A percentile compares a stretch with the other conserved stretches of the same genome.
These are phyloP conservation scores for Helichrysum umbraculigerum DNA, from an alignment of 129 eudicot species.

Conservation along the genomic window DNA sequence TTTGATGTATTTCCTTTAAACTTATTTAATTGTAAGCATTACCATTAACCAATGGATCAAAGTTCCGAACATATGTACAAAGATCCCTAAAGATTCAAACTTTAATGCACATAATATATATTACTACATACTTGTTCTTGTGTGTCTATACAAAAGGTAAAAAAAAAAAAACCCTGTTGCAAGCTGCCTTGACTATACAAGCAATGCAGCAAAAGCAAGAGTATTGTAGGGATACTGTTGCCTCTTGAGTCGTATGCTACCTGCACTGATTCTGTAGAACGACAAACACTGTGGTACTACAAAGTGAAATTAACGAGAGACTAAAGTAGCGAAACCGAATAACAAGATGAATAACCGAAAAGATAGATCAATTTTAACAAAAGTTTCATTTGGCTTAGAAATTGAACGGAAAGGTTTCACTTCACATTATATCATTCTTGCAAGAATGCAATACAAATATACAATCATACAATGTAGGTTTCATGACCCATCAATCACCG, in stretches of 20 bases:
- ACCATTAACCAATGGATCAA: too few relatives aligned
- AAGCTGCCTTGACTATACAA: constrained; percentile 80
- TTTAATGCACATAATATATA: not conserved
- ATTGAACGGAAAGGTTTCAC: too few relatives aligned
- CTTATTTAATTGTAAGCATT: too few relatives aligned
- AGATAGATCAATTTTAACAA: too few relatives aligned
- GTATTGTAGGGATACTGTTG: constrained; percentile 78
- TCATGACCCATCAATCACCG: too few relatives aligned
- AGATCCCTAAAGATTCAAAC: not conserved
- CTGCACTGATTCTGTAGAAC: constrained; percentile 97
- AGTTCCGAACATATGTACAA: not conserved
- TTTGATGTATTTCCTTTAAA: too few relatives aligned
- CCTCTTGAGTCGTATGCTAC: constrained; percentile 74
- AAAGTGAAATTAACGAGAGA: constrained; percentile 2
- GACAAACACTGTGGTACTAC: constrained; percentile 90
- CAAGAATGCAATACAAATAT: too few relatives aligned
- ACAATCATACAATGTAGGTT: too few relatives aligned
- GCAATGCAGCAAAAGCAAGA: constrained; percentile 78
- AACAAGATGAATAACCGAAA: not conserved
- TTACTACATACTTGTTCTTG: too few relatives aligned
- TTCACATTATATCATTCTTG: too few relatives aligned
- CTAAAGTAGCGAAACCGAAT: too few relatives aligned
- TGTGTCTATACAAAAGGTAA: not conserved
- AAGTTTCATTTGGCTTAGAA: too few relatives aligned
- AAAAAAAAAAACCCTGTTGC: constrained; percentile 43